Evolutionary conservation across 2,329 filamentous ascomycete genomes (phyloP).

Genomic region (Calycina marina): DNA sequence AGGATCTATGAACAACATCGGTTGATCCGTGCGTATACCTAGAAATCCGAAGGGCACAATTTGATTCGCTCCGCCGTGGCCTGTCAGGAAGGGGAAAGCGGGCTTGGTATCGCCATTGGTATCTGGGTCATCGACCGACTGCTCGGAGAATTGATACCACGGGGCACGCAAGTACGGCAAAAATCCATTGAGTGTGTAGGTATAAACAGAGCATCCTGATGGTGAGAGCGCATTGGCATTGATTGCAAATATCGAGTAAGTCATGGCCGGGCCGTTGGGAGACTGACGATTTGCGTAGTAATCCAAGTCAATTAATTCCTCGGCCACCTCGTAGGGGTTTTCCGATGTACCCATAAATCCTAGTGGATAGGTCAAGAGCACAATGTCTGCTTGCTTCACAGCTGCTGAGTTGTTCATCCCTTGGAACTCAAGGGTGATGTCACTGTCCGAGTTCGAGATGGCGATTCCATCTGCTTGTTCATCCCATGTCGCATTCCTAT

Average conservation of each 20-base stretch:
- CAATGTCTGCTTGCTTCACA: slow-evolving; percentile 59
- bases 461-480: slow-evolving; percentile 39
- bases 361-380: slow-evolving; percentile 50
- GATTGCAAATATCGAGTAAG: slow-evolving; percentile 54
- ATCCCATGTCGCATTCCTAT: slow-evolving; percentile 41
- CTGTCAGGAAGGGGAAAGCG: slow-evolving; percentile 48
- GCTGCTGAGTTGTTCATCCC: slow-evolving; percentile 51
- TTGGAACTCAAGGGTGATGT: slow-evolving; percentile 48
- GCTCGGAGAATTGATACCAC: slow-evolving; percentile 59
- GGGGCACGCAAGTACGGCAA: slow-evolving; percentile 50
- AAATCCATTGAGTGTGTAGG: slow-evolving; percentile 48
- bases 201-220: slow-evolving; percentile 54
- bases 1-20: slow-evolving; percentile 47
- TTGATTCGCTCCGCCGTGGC: slow-evolving; percentile 54
- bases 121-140: slow-evolving; percentile 44
- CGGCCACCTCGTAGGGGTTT: slow-evolving; percentile 33
- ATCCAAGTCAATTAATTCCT: slow-evolving; percentile 37
- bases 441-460: slow-evolving; percentile 37
- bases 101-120: slow-evolving; percentile 35
- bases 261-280: slow-evolving; percentile 56
- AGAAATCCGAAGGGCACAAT: slow-evolving; percentile 54
- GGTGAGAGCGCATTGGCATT: slow-evolving; percentile 49
- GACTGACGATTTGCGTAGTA: slow-evolving; percentile 60
- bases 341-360: slow-evolving; percentile 40
- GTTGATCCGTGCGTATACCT: slow-evolving; percentile 44